Conservation (phyloP, 164 flowering plant species). For the Tetracentron sinense region DNA sequence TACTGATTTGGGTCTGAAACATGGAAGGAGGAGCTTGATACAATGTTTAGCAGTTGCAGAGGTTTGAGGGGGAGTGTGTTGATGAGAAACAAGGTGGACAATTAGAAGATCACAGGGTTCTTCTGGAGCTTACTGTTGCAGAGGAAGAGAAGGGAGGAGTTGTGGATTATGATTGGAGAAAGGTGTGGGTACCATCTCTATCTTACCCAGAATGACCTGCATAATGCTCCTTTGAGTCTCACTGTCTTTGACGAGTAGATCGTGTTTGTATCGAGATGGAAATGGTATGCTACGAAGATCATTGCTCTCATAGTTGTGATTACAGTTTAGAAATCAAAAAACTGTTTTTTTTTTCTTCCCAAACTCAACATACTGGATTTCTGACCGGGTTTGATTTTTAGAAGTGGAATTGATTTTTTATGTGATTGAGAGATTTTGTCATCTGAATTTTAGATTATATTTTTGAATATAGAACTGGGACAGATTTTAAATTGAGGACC, state of each 20-base stretch:
- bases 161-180: slow-evolving; percentile 79
- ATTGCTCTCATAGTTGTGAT: slow-evolving; percentile 71
- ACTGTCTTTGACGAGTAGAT: slow-evolving; percentile 78
- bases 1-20: slow-evolving; percentile 6
- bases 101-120: slow-evolving; percentile 23
- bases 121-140: slow-evolving; percentile 25
- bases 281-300: slow-evolving; percentile 70
- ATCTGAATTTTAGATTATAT: too few species aligned
- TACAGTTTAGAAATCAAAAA: too few species aligned
- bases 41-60: slow-evolving; percentile 32
- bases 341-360: too few species aligned
- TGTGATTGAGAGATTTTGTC: too few species aligned
- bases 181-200: slow-evolving; percentile 97
- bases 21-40: neutral
- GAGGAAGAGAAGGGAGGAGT: slow-evolving; percentile 34
- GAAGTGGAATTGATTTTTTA: too few species aligned
- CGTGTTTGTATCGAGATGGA: slow-evolving; percentile 74
- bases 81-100: slow-evolving; percentile 9
- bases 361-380: neutral
- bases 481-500: too few species aligned
- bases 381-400: neutral
- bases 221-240: slow-evolving; percentile 90
- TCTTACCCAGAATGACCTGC: slow-evolving; percentile 66
- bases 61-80: slow-evolving; percentile 13
- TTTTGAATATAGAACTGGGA: too few species aligned